These are phyloP conservation scores for Yamadazyma endophytica DNA, from an alignment of 805 yeast genomes.

Conservation along the genomic window DNA sequence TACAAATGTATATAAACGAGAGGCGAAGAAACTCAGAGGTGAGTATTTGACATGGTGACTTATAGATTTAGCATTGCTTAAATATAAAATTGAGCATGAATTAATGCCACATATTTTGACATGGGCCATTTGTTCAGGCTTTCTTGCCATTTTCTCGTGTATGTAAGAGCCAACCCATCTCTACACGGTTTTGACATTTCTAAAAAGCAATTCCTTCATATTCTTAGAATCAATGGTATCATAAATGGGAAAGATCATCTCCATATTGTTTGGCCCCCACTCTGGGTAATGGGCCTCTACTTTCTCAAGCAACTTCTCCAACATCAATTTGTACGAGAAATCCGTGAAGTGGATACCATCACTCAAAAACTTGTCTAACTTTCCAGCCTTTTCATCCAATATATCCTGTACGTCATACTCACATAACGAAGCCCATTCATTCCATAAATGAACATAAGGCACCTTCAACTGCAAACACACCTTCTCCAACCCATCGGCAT, in stretches of 20 bases:
- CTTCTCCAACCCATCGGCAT: constrained; percentile 46
- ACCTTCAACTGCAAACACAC: constrained; percentile 45
- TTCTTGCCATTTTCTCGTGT: background rate
- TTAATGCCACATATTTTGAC: background rate
- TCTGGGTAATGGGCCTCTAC: constrained; percentile 32
- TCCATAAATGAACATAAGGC: constrained; percentile 57
- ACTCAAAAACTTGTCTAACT: constrained; percentile 13
- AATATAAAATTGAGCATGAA: background rate
- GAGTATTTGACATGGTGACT: background rate
- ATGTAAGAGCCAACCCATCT: too few relatives aligned
- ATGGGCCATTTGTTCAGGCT: background rate
- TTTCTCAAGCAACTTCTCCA: constrained; percentile 34
- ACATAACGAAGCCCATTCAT: constrained; percentile 31
- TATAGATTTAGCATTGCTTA: background rate
- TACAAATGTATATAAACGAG: constrained; percentile 13
- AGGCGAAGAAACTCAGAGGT: constrained; percentile 4
- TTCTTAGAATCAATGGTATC: constrained; percentile 5
- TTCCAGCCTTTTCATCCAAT: constrained; percentile 27
- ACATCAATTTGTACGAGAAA: constrained; percentile 48
- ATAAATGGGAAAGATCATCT: constrained; percentile 2
- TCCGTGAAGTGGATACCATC: constrained; percentile 64
- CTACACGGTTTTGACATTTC: background rate
- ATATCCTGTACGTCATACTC: constrained; percentile 35
- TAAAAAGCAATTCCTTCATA: constrained; percentile 1
- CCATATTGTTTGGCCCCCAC: constrained; percentile 3